Evolutionary conservation across 257 asterid genomes (phyloP).

Genomic region (Jacaranda mimosifolia): DNA sequence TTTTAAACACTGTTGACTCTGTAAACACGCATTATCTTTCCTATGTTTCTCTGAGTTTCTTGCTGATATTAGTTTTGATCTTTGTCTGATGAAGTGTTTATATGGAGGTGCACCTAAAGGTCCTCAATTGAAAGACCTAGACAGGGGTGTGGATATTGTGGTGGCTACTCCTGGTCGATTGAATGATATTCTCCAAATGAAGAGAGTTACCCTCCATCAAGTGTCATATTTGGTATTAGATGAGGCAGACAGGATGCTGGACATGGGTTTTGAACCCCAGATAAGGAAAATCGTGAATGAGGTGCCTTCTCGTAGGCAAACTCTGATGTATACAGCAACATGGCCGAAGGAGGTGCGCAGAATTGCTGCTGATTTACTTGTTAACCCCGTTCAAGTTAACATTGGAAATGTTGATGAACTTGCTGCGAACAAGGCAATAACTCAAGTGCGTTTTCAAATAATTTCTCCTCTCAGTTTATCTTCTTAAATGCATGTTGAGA

Average conservation of each 20-base stretch:
- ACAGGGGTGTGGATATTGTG: conserved; percentile 83
- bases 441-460: conserved; percentile 59
- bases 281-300: conserved; percentile 92
- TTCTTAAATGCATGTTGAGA: neutral
- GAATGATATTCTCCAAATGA: conserved; percentile 91
- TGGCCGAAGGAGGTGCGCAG: conserved; percentile 96
- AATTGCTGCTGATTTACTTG: conserved; percentile 87
- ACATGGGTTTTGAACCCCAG: conserved; percentile 99
- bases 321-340: conserved; percentile 94
- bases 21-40: conserved; percentile 19
- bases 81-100: conserved; percentile 61
- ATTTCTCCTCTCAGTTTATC: neutral
- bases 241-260: conserved; percentile 98
- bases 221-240: conserved; percentile 90
- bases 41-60: conserved; percentile 9
- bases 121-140: conserved; percentile 78
- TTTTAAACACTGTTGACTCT: conserved; percentile 10
- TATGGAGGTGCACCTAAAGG: conserved; percentile 91
- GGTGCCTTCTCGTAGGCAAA: conserved; percentile 84
- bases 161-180: conserved; percentile 97
- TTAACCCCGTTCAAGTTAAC: conserved; percentile 86
- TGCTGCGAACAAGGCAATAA: conserved; percentile 88
- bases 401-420: conserved; percentile 89
- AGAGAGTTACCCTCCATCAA: conserved; percentile 77
- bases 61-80: conserved; percentile 33